A percentile compares a stretch with the other conserved stretches of the same genome.
These are phyloP conservation scores for Clathrus columnatus DNA, from an alignment of 768 basidiomycete genomes.

Conservation along the genomic window DNA sequence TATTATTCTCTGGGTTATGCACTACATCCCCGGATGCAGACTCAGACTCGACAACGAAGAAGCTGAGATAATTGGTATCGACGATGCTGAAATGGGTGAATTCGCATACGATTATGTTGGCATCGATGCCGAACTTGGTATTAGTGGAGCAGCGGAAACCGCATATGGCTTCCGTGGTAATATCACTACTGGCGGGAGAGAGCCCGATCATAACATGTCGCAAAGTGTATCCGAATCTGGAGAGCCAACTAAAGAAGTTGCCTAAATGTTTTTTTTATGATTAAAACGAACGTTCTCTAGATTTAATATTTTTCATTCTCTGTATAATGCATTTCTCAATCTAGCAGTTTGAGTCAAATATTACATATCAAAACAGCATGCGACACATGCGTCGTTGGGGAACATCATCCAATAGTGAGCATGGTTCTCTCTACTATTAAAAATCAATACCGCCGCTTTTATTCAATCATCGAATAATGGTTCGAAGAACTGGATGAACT, in stretches of 20 bases:
- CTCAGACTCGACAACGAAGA: constrained; percentile 57
- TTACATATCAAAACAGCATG: too few relatives aligned
- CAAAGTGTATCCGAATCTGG: neutral
- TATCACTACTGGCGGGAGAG: neutral
- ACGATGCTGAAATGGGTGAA: constrained; percentile 86
- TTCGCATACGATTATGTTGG: constrained; percentile 85
- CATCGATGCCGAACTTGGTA: constrained; percentile 44
- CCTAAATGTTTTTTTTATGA: neutral
- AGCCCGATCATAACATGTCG: neutral
- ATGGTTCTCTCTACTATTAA: too few relatives aligned
- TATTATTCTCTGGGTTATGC: constrained; percentile 81
- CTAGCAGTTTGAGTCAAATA: too few relatives aligned
- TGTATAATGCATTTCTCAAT: too few relatives aligned
- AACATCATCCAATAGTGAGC: too few relatives aligned
- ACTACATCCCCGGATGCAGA: constrained; percentile 71
- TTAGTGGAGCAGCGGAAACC: constrained; percentile 6
- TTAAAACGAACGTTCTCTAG: neutral
- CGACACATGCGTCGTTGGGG: too few relatives aligned
- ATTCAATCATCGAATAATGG: neutral
- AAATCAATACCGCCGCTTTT: too few relatives aligned
- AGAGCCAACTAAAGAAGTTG: neutral
- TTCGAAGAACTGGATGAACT: neutral
- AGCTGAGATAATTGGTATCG: constrained; percentile 66
- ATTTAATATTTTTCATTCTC: too few relatives aligned
- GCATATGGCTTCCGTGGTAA: neutral